Evolutionary conservation across 495 filamentous ascomycete genomes (phyloP).

Genomic region (Penicillium crystallinum): DNA sequence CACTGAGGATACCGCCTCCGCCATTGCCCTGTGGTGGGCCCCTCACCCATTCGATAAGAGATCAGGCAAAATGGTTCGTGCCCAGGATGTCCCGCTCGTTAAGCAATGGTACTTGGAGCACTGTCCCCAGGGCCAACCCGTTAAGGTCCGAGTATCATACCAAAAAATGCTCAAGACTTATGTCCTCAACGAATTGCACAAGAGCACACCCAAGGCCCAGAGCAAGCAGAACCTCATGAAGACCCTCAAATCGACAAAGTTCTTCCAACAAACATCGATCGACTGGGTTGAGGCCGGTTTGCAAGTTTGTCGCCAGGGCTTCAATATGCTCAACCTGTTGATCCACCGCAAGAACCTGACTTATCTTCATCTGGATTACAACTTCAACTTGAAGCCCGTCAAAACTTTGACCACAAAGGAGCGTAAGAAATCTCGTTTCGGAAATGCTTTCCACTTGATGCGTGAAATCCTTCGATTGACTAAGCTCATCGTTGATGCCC

Average conservation of each 20-base stretch:
- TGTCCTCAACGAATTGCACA: slow-evolving; percentile 94
- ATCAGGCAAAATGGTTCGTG: slow-evolving; percentile 95
- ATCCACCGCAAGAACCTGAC: slow-evolving; percentile 99
- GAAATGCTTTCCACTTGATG: slow-evolving; percentile 99
- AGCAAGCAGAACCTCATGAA: slow-evolving; percentile 90
- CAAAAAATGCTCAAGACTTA: slow-evolving; percentile 97
- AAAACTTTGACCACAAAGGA: slow-evolving; percentile 99
- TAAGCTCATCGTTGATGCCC: slow-evolving; percentile 97
- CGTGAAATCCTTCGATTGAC: slow-evolving; percentile 96
- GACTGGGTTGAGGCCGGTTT: slow-evolving; percentile 99
- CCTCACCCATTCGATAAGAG: slow-evolving; percentile 94
- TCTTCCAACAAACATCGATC: slow-evolving; percentile 98
- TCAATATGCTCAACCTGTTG: slow-evolving; percentile 98
- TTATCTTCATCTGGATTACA: slow-evolving; percentile 98
- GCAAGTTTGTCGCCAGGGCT: slow-evolving; percentile 96
- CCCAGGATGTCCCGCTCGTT: slow-evolving; percentile 93
- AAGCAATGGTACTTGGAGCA: slow-evolving; percentile 99
- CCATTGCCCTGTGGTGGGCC: slow-evolving; percentile 97
- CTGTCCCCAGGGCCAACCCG: slow-evolving; percentile 84
- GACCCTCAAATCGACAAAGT: slow-evolving; percentile 91
- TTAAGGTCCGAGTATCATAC: slow-evolving; percentile 98
- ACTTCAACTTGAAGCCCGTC: slow-evolving; percentile 99
- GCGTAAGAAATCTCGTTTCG: slow-evolving; percentile 98
- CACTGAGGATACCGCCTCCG: slow-evolving; percentile 83
- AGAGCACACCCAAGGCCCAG: slow-evolving; percentile 87